A percentile compares a stretch with the other conserved stretches of the same genome.
Conservation (phyloP, 1,284 basidiomycete genomes). For the Filobasidium uniguttulatum region DNA sequence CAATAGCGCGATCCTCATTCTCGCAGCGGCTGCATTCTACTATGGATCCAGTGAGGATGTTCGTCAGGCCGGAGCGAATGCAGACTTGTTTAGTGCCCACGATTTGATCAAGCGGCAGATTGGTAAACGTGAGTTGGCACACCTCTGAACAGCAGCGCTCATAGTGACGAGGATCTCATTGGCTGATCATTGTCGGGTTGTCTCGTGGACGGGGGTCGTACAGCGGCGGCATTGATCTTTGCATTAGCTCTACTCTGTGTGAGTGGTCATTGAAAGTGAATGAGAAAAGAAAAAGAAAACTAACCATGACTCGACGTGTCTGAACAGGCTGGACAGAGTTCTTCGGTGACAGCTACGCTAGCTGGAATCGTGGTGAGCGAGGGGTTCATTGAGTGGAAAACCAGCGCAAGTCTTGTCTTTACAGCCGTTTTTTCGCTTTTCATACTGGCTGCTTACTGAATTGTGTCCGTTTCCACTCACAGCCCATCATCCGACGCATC, state of each 20-base stretch:
- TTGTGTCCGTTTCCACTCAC: neutral
- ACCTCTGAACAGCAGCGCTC: neutral
- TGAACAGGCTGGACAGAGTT: slow-evolving; percentile 63
- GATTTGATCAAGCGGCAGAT: slow-evolving; percentile 52
- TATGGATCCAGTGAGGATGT: slow-evolving; percentile 40
- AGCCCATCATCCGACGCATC: slow-evolving; percentile 68
- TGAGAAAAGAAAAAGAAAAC: neutral
- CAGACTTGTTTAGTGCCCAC: slow-evolving; percentile 69
- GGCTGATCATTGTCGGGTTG: neutral
- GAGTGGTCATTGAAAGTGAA: neutral
- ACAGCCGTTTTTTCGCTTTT: too few species aligned
- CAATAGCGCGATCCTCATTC: slow-evolving; percentile 56
- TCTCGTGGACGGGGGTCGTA: accelerated
- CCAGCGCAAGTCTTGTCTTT: slow-evolving; percentile 60
- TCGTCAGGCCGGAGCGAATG: slow-evolving; percentile 16
- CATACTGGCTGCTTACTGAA: slow-evolving; percentile 3
- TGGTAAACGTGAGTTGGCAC: slow-evolving; percentile 46
- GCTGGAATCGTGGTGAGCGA: slow-evolving; percentile 86
- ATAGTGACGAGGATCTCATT: neutral
- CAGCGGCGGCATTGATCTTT: slow-evolving; percentile 66
- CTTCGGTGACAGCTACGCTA: slow-evolving; percentile 81
- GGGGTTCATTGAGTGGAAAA: slow-evolving; percentile 81
- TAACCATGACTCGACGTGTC: too few species aligned
- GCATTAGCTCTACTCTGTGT: slow-evolving; percentile 65
- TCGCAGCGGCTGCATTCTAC: slow-evolving; percentile 56